A percentile compares a stretch with the other conserved stretches of the same genome.
These are phyloP conservation scores for Hibiscus syriacus DNA, from an alignment of 345 rosid species.

Conservation along the genomic window DNA sequence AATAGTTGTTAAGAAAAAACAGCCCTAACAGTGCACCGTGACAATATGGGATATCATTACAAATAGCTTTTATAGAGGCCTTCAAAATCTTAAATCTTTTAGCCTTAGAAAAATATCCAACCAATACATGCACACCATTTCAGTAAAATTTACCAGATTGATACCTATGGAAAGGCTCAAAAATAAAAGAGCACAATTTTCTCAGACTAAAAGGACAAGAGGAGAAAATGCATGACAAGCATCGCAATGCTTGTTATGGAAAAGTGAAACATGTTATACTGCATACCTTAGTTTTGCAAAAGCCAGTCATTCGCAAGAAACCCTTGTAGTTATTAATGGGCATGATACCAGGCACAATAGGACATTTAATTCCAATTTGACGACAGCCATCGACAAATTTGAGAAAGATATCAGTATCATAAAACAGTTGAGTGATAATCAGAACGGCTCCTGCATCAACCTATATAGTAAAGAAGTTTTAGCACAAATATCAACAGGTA, in stretches of 20 bases:
- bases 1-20: neutral
- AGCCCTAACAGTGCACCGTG: neutral
- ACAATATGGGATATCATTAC: neutral
- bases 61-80: conserved; percentile 1
- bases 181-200: neutral
- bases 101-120: neutral
- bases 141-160: neutral
- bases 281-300: too few species aligned
- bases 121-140: neutral
- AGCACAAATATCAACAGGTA: conserved; percentile 4
- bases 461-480: conserved; percentile 27
- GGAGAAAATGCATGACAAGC: neutral
- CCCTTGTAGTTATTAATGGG: too few species aligned
- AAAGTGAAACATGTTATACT: neutral
- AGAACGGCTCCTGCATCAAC: conserved; percentile 98
- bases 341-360: too few species aligned
- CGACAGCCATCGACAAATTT: too few species aligned
- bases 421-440: conserved; percentile 76
- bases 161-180: neutral
- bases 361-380: too few species aligned
- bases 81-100: neutral
- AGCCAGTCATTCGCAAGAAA: too few species aligned
- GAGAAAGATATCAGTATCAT: conserved; percentile 86
- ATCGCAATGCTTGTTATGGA: neutral
- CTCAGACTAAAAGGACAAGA: neutral